These are phyloP conservation scores for Botrytis galanthina DNA, from an alignment of 2,329 filamentous ascomycete species.

Conservation along the genomic window DNA sequence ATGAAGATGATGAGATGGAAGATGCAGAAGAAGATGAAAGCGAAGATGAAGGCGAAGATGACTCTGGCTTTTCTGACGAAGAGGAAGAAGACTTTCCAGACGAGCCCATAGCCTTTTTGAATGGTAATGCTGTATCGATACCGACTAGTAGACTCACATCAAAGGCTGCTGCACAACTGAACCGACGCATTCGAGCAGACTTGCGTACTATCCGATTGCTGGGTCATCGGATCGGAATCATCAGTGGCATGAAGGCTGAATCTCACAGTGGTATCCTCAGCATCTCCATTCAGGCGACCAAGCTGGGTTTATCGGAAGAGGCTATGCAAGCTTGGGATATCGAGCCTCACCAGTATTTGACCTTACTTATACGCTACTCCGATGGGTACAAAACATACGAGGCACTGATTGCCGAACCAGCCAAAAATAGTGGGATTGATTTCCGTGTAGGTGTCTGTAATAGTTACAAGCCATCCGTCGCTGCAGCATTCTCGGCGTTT, in stretches of 20 bases:
- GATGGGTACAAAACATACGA: conserved; percentile 61
- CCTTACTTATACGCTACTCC: conserved; percentile 67
- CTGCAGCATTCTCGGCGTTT: conserved; percentile 42
- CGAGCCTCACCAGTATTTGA: conserved; percentile 62
- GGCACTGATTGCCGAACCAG: conserved; percentile 47
- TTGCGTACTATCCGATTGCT: conserved; percentile 58
- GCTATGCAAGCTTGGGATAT: conserved; percentile 77
- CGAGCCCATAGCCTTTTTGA: conserved; percentile 9
- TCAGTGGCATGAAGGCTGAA: conserved; percentile 47
- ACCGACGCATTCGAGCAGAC: conserved; percentile 54
- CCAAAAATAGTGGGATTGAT: conserved; percentile 43
- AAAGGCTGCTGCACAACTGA: conserved; percentile 23
- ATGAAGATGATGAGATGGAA: conserved; percentile 32
- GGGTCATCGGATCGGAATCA: conserved; percentile 68
- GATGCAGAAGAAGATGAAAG: conserved; percentile 29
- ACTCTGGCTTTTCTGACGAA: conserved; percentile 20
- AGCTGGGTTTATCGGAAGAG: conserved; percentile 71
- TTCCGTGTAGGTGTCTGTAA: conserved; percentile 70
- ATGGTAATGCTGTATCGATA: not conserved
- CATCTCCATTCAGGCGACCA: conserved; percentile 66
- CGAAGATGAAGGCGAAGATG: conserved; percentile 27
- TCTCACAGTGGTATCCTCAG: conserved; percentile 53
- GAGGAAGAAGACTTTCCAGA: conserved; percentile 36
- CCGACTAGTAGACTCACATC: conserved; percentile 21
- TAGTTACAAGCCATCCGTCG: conserved; percentile 66